Evolutionary conservation across 192 early-diverging fungal species (phyloP), one percentile per base, ranked within the genome.

Genomic region (Backusella tarrabulga): DNA sequence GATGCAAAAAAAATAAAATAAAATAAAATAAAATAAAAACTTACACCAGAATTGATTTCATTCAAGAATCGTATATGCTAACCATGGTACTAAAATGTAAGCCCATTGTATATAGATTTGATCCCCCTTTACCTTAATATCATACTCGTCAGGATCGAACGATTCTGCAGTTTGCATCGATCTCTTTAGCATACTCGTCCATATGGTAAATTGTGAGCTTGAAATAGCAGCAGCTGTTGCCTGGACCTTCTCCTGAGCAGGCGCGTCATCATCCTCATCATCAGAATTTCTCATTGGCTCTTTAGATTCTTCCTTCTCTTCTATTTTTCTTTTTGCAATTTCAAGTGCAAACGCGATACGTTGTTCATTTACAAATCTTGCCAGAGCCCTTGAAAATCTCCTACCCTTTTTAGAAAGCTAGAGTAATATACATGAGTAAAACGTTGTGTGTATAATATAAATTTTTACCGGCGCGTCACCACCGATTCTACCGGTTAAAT

Each of bases 41-140:
- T 84, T 86, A 74, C 95, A 92, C n/a, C 83, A 68, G 96, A 92
- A 79, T 97, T 96, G 60, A 99, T 97, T 80, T 99, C 97, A 83
- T 97, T 97, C 67, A 99, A 88, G 68, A 92, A 90, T 63, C 93
- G 84, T 68, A 93, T 90, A 78, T 93, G 88, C 81, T 90, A 11
- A 40, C 8, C 32, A 32, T 32, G 32, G 32, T 32, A 11, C 38
- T 7, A 3, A 12, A 40, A 40, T 11, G 38, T 40, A 11, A 40
- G 38, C 9, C 2, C 15, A 44, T 44, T 44, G 42, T 44, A 42
- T 44, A 38, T 52, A 50, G 1, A 38, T 32, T 32, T 32, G 32
- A 32, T 32, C 0, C 9, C 38, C 38, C 36, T 8, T 40, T 52
- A 85, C 83, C 81, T 86, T 93, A 60, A 97, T 87, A 68, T 93